Conservation (phyloP, 495 filamentous ascomycete genomes). For the Neurospora sp. region DNA sequence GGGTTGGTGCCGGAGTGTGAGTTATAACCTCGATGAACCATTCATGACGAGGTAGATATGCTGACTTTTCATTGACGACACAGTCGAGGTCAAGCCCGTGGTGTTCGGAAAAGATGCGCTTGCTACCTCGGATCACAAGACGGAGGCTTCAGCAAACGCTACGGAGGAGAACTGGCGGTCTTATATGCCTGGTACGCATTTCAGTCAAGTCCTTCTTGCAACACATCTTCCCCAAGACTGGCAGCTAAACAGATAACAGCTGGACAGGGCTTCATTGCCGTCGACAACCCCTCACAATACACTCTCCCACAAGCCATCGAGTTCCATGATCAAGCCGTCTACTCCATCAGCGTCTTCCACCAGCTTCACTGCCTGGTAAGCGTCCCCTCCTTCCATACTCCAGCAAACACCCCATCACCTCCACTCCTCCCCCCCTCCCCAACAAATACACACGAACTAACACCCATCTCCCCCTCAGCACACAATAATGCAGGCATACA, state of each 20-base stretch:
- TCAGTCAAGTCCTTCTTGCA: too few species aligned
- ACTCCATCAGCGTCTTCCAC: slow-evolving; percentile 6
- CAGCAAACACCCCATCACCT: too few species aligned
- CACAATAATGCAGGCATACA: background rate
- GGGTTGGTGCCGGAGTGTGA: background rate
- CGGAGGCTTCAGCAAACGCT: slow-evolving; percentile 1
- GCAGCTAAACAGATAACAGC: too few species aligned
- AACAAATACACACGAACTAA: background rate
- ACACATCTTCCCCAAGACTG: too few species aligned
- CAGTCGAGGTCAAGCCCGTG: background rate
- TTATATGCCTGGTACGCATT: slow-evolving; percentile 1
- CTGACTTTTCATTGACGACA: background rate
- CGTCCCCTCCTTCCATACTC: background rate
- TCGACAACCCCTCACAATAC: background rate
- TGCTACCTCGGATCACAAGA: slow-evolving; percentile 5
- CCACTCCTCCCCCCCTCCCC: too few species aligned
- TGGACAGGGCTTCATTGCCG: background rate
- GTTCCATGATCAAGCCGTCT: background rate
- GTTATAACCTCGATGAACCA: background rate
- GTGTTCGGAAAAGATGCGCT: background rate
- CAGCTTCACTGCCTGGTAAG: slow-evolving; percentile 8
- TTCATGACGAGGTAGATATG: too few species aligned
- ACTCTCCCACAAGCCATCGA: slow-evolving; percentile 2
- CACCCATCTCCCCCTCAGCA: background rate
- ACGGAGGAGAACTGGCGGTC: background rate